A percentile compares a stretch with the other conserved stretches of the same genome.
These are phyloP conservation scores for Rhizopus arrhizus DNA, from an alignment of 371 early-diverging fungal genomes.

Conservation along the genomic window DNA sequence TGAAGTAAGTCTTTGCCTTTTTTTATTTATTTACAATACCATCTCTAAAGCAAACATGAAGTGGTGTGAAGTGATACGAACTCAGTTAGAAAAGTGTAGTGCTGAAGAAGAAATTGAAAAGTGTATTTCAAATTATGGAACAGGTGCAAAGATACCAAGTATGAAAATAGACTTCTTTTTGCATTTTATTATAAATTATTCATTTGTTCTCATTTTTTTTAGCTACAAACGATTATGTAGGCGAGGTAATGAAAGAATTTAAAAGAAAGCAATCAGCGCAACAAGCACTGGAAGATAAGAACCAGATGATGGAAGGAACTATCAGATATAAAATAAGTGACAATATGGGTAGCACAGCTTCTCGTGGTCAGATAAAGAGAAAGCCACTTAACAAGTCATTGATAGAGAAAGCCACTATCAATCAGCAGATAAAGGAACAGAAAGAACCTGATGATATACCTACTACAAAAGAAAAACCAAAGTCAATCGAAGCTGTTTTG, in stretches of 20 bases:
- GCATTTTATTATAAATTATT: neutral
- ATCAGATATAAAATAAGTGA: conserved; percentile 13
- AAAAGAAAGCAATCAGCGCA: conserved; percentile 18
- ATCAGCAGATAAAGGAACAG: conserved; percentile 3
- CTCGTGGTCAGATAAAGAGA: conserved; percentile 32
- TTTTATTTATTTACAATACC: neutral
- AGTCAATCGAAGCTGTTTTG: conserved; percentile 15
- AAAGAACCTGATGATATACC: neutral
- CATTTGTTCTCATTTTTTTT: neutral
- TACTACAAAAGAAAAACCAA: conserved; percentile 5
- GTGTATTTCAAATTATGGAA: conserved; percentile 31
- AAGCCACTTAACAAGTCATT: conserved; percentile 37
- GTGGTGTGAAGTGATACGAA: conserved; percentile 45
- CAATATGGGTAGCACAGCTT: conserved; percentile 25
- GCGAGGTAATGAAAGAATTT: conserved; percentile 25
- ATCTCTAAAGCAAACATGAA: neutral
- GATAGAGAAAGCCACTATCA: conserved; percentile 20
- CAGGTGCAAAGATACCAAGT: conserved; percentile 38
- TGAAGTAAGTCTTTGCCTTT: conserved; percentile 25
- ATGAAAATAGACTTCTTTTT: conserved; percentile 1
- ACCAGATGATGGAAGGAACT: neutral
- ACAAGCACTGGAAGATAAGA: neutral
- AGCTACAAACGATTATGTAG: conserved; percentile 44
- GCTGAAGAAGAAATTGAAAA: conserved; percentile 34
- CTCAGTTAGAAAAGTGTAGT: conserved; percentile 35